Conservation (phyloP, 2,329 filamentous ascomycete genomes). For the Aspergillus transmontanensis region DNA sequence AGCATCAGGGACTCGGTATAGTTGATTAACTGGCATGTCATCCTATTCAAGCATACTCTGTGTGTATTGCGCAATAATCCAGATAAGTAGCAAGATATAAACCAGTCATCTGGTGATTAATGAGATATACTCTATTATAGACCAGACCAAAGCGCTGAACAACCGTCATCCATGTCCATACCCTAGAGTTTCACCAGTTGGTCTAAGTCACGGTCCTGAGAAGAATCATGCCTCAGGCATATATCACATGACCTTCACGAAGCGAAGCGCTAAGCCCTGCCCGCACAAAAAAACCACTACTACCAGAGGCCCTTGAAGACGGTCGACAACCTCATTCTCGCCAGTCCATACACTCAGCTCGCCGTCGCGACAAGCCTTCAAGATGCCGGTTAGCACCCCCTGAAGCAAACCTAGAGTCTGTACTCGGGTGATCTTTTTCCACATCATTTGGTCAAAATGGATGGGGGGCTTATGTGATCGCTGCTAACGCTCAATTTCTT, state of each 20-base stretch:
- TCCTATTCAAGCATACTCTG: not conserved
- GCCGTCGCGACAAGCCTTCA: conserved; percentile 50
- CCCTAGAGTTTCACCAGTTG: not conserved
- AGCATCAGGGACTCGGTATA: not conserved
- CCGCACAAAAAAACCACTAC: conserved; percentile 44
- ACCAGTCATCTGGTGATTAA: not conserved
- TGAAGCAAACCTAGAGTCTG: not conserved
- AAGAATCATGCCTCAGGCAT: conserved; percentile 21
- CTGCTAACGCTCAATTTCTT: conserved; percentile 14
- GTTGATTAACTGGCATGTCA: not conserved
- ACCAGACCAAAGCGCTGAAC: not conserved
- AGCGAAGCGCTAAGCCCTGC: conserved; percentile 45
- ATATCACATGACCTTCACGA: conserved; percentile 39
- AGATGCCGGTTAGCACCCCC: conserved; percentile 56
- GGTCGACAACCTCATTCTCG: conserved; percentile 38
- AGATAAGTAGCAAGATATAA: not conserved
- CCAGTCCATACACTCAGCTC: conserved; percentile 41
- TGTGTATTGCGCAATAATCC: not conserved
- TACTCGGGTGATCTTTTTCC: not conserved
- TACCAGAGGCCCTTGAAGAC: conserved; percentile 28
- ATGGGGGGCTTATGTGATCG: not conserved
- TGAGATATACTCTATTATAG: not conserved
- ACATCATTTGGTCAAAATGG: not conserved
- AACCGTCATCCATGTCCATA: not conserved
- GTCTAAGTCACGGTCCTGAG: not conserved